Conservation (phyloP, 805 yeast genomes). For the Novakomyces olei region DNA sequence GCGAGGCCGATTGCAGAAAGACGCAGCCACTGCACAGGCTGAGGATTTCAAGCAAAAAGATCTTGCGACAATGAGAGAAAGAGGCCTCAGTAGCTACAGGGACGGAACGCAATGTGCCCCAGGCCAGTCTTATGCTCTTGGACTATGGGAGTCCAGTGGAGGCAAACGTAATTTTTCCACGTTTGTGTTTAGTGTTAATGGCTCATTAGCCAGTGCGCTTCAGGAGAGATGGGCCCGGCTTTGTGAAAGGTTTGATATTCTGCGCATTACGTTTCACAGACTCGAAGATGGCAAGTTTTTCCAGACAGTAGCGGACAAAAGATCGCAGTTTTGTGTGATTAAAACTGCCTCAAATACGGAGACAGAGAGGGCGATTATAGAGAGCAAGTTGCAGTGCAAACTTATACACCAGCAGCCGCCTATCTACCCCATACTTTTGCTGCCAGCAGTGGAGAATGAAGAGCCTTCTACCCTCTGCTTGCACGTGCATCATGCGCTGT, state of each 20-base stretch:
- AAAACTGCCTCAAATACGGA: slow-evolving; percentile 2
- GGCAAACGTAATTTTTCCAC: not conserved
- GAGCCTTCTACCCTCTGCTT: slow-evolving; percentile 1
- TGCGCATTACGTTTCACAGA: slow-evolving; percentile 9
- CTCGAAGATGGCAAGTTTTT: not conserved
- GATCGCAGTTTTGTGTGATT: not conserved
- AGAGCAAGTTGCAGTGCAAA: not conserved
- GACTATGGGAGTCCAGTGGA: slow-evolving; percentile 8
- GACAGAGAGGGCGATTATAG: not conserved
- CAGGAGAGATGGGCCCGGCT: slow-evolving; percentile 10
- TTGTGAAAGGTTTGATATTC: slow-evolving; percentile 4
- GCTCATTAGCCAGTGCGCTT: slow-evolving; percentile 3
- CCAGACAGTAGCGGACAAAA: not conserved
- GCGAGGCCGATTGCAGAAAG: not conserved
- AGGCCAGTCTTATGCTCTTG: slow-evolving; percentile 11
- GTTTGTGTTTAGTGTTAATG: not conserved
- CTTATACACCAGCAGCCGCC: not conserved
- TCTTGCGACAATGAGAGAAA: not conserved
- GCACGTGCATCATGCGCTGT: slow-evolving; percentile 12
- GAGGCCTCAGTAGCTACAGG: not conserved
- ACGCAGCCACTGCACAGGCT: not conserved
- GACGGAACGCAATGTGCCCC: not conserved
- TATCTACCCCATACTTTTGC: not conserved
- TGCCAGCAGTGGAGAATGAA: slow-evolving; percentile 2
- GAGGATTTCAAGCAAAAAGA: not conserved